A percentile compares a stretch with the other conserved stretches of the same genome.
Conservation (phyloP, 306 rosid genomes). For the Delonix regia region DNA sequence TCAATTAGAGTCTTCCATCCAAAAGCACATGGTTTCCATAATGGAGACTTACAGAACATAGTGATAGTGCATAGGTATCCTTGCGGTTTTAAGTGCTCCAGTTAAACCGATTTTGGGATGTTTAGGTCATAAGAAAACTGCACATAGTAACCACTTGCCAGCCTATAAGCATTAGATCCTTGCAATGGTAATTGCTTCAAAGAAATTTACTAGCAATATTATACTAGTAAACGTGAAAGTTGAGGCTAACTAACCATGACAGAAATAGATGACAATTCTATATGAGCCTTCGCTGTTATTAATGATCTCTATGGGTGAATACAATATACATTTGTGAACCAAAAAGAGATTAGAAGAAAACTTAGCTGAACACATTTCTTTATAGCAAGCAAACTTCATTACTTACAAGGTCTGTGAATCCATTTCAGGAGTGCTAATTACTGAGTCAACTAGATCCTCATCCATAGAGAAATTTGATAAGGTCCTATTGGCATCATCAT, state of each 20-base stretch:
- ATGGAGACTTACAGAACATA: background rate
- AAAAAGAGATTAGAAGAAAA: slow-evolving; percentile 32
- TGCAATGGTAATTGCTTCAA: slow-evolving; percentile 18
- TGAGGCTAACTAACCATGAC: slow-evolving; percentile 3
- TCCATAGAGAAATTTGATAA: background rate
- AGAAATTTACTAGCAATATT: slow-evolving; percentile 8
- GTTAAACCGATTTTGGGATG: background rate
- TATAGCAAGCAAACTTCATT: slow-evolving; percentile 27
- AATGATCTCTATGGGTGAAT: slow-evolving; percentile 15
- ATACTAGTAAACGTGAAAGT: slow-evolving; percentile 9
- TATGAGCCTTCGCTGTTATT: slow-evolving; percentile 28
- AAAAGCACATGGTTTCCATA: background rate
- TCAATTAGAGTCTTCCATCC: too few relatives aligned
- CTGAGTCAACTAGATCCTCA: slow-evolving; percentile 16
- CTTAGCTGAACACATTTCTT: slow-evolving; percentile 20
- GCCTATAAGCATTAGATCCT: background rate
- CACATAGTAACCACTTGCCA: background rate
- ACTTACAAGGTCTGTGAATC: slow-evolving; percentile 43
- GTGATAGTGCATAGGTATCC: background rate
- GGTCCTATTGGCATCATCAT: background rate
- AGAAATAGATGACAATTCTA: background rate
- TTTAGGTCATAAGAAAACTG: background rate
- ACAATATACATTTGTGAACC: slow-evolving; percentile 37
- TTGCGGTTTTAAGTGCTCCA: too few relatives aligned
- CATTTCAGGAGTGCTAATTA: slow-evolving; percentile 34